phyloP scores from a whole-genome alignment of 2,329 filamentous ascomycete species.

The Mycosphaerella sp. region DNA sequence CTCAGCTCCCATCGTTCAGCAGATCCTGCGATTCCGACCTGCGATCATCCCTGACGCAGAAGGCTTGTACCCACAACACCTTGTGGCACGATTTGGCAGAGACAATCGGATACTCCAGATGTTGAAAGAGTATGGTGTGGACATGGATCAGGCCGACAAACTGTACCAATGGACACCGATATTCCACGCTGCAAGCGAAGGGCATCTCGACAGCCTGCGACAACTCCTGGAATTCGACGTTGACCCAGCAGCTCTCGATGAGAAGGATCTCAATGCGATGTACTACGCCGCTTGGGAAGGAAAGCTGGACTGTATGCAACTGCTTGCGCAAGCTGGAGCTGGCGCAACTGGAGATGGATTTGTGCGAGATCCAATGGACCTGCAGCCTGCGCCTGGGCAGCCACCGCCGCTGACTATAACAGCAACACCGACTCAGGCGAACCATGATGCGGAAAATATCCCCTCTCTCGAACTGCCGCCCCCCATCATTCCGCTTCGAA shows the following conservation, averaged over 20 bases:
- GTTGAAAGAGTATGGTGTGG: slow-evolving; percentile 76
- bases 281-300: slow-evolving; percentile 99
- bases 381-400: slow-evolving; percentile 34
- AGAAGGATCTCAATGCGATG: slow-evolving; percentile 89
- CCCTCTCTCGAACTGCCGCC: slow-evolving; percentile 87
- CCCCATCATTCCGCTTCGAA: slow-evolving; percentile 86
- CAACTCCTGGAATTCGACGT: slow-evolving; percentile 73
- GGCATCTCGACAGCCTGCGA: slow-evolving; percentile 80
- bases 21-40: slow-evolving; percentile 74
- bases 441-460: slow-evolving; percentile 71
- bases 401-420: slow-evolving; percentile 51
- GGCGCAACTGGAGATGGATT: slow-evolving; percentile 8
- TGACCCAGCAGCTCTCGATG: slow-evolving; percentile 73
- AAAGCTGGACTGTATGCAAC: slow-evolving; percentile 85
- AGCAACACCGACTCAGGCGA: slow-evolving; percentile 21
- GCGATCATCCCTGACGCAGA: slow-evolving; percentile 89
- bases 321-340: slow-evolving; percentile 56
- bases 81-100: slow-evolving; percentile 83
- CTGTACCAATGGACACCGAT: slow-evolving; percentile 96
- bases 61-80: slow-evolving; percentile 92
- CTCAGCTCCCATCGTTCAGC: slow-evolving; percentile 73
- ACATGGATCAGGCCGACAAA: slow-evolving; percentile 89
- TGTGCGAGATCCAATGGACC: slow-evolving; percentile 17
- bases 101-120: slow-evolving; percentile 72
- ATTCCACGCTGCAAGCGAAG: slow-evolving; percentile 93